Conservation (phyloP, 129 eudicot species). For the Artemisia argyi region DNA sequence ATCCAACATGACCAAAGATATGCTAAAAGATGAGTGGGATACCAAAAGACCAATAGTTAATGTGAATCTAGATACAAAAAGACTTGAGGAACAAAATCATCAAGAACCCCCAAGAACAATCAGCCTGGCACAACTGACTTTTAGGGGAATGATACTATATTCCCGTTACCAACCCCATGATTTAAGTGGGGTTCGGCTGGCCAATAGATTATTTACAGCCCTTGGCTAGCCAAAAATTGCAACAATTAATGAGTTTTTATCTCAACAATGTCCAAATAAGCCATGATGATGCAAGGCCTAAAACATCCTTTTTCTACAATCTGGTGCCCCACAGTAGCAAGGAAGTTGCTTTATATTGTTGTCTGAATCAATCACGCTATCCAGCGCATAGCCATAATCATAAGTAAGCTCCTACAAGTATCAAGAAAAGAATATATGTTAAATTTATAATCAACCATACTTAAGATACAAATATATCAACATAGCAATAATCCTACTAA, state of each 20-base stretch:
- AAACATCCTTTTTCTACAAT: slow-evolving; percentile 69
- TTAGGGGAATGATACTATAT: not conserved
- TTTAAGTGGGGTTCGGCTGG: not conserved
- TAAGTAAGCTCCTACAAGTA: slow-evolving; percentile 70
- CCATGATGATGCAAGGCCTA: slow-evolving; percentile 11
- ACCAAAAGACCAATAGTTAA: not conserved
- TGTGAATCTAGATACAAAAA: not conserved
- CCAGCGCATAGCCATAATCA: slow-evolving; percentile 75
- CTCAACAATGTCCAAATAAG: slow-evolving; percentile 8
- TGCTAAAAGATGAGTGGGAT: not conserved
- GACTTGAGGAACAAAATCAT: not conserved
- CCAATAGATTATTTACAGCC: not conserved
- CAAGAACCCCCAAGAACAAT: not conserved
- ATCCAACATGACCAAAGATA: not conserved
- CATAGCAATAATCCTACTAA: not conserved
- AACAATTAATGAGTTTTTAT: not conserved
- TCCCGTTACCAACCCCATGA: not conserved
- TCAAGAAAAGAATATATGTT: not conserved
- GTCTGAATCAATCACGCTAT: slow-evolving; percentile 77
- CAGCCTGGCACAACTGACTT: not conserved
- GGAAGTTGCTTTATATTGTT: slow-evolving; percentile 54
- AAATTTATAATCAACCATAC: not conserved
- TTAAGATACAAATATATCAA: not conserved
- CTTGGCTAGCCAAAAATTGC: not conserved
- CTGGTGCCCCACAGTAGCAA: slow-evolving; percentile 82